Base-by-base conservation (phyloP, 2,329 filamentous ascomycete species). In the Zymoseptoria ardabiliae region DNA sequence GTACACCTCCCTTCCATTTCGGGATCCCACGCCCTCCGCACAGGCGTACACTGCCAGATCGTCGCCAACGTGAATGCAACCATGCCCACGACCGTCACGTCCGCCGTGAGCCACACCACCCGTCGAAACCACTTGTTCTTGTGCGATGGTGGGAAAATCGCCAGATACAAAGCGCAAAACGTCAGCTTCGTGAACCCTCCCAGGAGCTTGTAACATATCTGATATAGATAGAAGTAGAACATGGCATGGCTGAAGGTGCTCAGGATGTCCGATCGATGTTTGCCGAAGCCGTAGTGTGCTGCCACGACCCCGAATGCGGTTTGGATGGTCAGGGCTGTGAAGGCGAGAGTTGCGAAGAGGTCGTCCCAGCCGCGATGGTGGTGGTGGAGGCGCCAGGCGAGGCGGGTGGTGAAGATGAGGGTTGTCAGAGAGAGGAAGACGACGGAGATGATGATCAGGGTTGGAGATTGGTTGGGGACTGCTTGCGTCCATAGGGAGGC, bases 181-280 rank as follows among this genome's bases (percentile, higher is more conserved):
- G 62, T 64, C 41, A 69, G 52, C 54, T 69, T 69, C 10, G 66
- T 69, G 49, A 68, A 64, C n/a, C 61, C 63, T 2, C 63, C 66
- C 19, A 69, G 56, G 11, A 69, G 53, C 54, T 69, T 69, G 56
- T 69, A 69, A 52, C 61, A 66, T 30, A 68, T 67, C 62, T 68
- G 66, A 30, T 68, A 69, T 28, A 69, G 60, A 30, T 67, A 69
- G 63, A 69, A 69, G 45, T 63, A 69, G 50, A 60, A 59, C 63
- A 68, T 59, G 5, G 68, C 63, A 2, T 50, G 22, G 2, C 54
- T 19, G 28, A 64, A 62, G 19, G 65, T 66, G 3, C 58, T 48
- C 20, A 56, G 45, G 17, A 66, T 65, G 50, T 62, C 54, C 7
- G 22, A 19, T 21, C 52, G 49, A 52, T 67, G 67, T 56, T 68